Conservation (phyloP, 2,329 filamentous ascomycete genomes). For the Teratosphaeria pseudoeucalypti region DNA sequence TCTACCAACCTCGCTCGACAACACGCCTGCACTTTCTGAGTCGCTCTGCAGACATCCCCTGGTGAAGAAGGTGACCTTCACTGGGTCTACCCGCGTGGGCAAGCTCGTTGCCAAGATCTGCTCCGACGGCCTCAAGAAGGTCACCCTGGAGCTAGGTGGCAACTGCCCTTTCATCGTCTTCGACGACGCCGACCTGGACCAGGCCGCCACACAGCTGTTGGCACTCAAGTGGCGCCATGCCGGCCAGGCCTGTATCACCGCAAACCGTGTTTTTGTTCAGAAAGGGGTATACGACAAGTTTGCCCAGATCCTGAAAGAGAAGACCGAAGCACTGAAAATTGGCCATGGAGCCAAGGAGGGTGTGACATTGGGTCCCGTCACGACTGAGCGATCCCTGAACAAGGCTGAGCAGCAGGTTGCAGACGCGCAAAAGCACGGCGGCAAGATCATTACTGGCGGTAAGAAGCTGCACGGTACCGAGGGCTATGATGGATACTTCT, state of each 20-base stretch:
- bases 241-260: slow-evolving; percentile 55
- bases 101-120: slow-evolving; percentile 53
- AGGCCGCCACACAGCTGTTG: slow-evolving; percentile 40
- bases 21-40: slow-evolving; percentile 45
- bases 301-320: slow-evolving; percentile 43
- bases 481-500: slow-evolving; percentile 51
- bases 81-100: slow-evolving; percentile 49
- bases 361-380: slow-evolving; percentile 52
- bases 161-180: slow-evolving; percentile 58
- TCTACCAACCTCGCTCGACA: slow-evolving; percentile 48
- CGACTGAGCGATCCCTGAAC: slow-evolving; percentile 44
- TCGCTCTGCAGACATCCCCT: slow-evolving; percentile 47
- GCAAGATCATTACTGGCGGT: slow-evolving; percentile 53
- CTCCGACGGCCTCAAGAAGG: slow-evolving; percentile 51
- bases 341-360: slow-evolving; percentile 50
- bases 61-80: slow-evolving; percentile 54
- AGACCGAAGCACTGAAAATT: slow-evolving; percentile 45
- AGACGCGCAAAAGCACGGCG: slow-evolving; percentile 53
- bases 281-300: slow-evolving; percentile 52
- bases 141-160: slow-evolving; percentile 54
- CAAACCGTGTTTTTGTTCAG: slow-evolving; percentile 57
- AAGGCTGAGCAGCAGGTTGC: slow-evolving; percentile 49
- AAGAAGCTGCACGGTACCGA: slow-evolving; percentile 33
- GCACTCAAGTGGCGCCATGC: slow-evolving; percentile 48
- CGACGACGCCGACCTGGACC: slow-evolving; percentile 52